These are phyloP conservation scores for Chaetoceros muelleri DNA, from an alignment of 108 stramenopile species.

Conservation along the genomic window DNA sequence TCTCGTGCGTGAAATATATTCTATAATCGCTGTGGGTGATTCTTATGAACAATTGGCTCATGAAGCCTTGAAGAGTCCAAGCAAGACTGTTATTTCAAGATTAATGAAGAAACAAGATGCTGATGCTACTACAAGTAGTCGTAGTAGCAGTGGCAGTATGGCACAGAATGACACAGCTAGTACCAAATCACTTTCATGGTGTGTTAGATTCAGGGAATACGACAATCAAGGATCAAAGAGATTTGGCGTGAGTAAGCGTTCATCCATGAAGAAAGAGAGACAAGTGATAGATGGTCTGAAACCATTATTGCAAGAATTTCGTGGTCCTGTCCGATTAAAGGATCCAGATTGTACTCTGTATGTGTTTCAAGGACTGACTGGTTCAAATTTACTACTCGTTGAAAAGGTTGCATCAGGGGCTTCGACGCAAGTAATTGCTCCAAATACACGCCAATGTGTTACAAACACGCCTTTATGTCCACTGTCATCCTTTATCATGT, in stretches of 20 bases:
- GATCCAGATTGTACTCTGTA: slow-evolving; percentile 65
- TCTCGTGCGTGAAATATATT: slow-evolving; percentile 45
- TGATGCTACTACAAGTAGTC: no score
- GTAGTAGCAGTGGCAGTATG: slow-evolving; percentile 32
- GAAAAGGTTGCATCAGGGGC: not conserved
- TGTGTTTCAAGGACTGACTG: slow-evolving; percentile 57
- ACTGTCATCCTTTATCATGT: slow-evolving; percentile 67
- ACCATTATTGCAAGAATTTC: slow-evolving; percentile 41
- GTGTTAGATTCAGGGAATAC: slow-evolving; percentile 61
- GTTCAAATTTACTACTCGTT: not conserved
- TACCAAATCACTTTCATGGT: slow-evolving; percentile 46
- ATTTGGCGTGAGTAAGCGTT: slow-evolving; percentile 49
- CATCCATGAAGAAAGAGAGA: slow-evolving; percentile 45
- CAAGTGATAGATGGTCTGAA: slow-evolving; percentile 43
- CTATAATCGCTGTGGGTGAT: slow-evolving; percentile 40
- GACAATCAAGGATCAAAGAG: slow-evolving; percentile 33
- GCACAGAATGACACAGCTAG: slow-evolving; percentile 37
- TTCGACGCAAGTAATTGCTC: slow-evolving; percentile 42
- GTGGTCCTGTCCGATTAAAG: slow-evolving; percentile 51
- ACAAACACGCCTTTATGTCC: slow-evolving; percentile 78
- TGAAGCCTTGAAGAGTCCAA: slow-evolving; percentile 15
- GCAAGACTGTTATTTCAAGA: no score
- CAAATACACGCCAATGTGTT: slow-evolving; percentile 71
- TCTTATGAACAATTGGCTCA: slow-evolving; percentile 22
- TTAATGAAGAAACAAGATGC: no score